phyloP scores from a whole-genome alignment of 2,329 filamentous ascomycete species.

The Ceratocystis variospora region DNA sequence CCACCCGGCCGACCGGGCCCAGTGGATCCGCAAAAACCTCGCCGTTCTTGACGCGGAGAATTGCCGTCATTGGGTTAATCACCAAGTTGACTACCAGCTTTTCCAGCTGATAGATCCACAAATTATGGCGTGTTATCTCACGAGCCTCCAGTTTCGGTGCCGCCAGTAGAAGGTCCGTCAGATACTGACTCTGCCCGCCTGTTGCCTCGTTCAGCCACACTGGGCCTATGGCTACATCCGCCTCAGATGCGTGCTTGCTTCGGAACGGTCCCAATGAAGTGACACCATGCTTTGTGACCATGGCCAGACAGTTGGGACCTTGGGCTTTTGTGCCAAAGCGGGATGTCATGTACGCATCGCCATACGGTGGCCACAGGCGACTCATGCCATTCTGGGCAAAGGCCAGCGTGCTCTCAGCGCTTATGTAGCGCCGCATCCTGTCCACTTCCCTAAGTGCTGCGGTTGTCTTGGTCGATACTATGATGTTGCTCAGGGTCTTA shows the following conservation, averaged over 20 bases:
- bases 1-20: conserved; percentile 40
- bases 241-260: conserved; percentile 40
- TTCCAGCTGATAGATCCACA: conserved; percentile 58
- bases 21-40: conserved; percentile 45
- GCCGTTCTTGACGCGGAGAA: conserved; percentile 69
- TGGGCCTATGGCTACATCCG: conserved; percentile 35
- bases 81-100: conserved; percentile 71
- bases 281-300: conserved; percentile 46
- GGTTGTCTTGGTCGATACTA: conserved; percentile 64
- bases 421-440: conserved; percentile 46
- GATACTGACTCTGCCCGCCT: conserved; percentile 23
- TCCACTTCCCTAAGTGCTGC: conserved; percentile 49
- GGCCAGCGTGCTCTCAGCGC: conserved; percentile 54
- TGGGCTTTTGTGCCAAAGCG: conserved; percentile 28
- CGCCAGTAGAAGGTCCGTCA: conserved; percentile 31
- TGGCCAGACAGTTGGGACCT: conserved; percentile 57
- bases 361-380: conserved; percentile 42
- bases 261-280: conserved; percentile 37
- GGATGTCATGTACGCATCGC: conserved; percentile 30
- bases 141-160: conserved; percentile 33
- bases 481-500: conserved; percentile 50
- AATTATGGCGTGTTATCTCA: conserved; percentile 30
- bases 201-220: conserved; percentile 27
- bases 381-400: conserved; percentile 87
- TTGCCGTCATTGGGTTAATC: conserved; percentile 72